Evolutionary conservation across 2,329 filamentous ascomycete species (phyloP).

Genomic region (Fusarium subtropicale): DNA sequence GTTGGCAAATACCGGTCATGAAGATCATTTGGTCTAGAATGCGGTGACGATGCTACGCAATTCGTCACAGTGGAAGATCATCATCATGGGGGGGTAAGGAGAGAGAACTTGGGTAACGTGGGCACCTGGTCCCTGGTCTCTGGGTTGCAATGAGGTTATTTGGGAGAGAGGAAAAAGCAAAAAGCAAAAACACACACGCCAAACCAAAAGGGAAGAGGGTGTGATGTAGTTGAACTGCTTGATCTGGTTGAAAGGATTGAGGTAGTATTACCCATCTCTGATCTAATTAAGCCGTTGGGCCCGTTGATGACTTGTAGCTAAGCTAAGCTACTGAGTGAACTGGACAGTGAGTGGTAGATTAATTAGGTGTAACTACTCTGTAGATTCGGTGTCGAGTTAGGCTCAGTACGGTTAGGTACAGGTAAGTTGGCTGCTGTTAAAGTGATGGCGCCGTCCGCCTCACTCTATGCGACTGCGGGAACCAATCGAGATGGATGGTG

Average conservation of each 20-base stretch:
- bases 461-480: conserved; percentile 43
- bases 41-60: conserved; percentile 17
- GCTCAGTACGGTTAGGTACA: neutral
- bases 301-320: too few species aligned
- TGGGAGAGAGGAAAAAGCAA: neutral
- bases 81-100: conserved; percentile 1
- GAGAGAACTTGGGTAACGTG: conserved; percentile 2
- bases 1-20: conserved; percentile 26
- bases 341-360: neutral
- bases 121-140: conserved; percentile 14
- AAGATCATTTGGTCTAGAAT: conserved; percentile 40
- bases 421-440: conserved; percentile 9
- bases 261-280: neutral
- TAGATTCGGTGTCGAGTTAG: neutral
- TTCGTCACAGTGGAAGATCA: conserved; percentile 27
- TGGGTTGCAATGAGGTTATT: conserved; percentile 32
- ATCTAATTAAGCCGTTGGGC: neutral
- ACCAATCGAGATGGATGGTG: conserved; percentile 44
- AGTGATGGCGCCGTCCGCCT: conserved; percentile 43
- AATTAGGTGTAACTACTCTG: neutral
- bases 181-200: neutral
- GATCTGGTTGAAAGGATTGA: conserved; percentile 18
- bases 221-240: conserved; percentile 16
- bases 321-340: neutral
- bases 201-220: conserved; percentile 24